Conservation (phyloP, 257 asterid species). For the Thymus quinquecostatus region DNA sequence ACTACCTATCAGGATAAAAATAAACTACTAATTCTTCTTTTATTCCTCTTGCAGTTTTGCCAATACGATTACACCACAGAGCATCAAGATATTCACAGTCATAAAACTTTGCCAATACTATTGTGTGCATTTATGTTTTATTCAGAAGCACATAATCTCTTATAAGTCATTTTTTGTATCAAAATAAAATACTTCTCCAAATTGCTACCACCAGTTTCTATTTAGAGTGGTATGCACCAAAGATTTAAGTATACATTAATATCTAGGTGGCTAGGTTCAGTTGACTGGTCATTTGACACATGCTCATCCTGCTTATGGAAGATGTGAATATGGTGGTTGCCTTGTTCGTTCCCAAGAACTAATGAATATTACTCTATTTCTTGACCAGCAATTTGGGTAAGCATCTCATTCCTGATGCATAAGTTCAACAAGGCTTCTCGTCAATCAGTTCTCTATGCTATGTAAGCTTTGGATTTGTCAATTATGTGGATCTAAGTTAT, state of each 20-base stretch:
- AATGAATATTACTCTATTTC: background rate
- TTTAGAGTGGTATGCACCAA: background rate
- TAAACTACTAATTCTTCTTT: background rate
- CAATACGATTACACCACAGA: background rate
- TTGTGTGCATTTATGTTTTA: background rate
- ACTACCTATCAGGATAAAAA: background rate
- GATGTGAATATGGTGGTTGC: background rate
- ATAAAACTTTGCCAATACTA: background rate
- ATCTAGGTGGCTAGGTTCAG: background rate
- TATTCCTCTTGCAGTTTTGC: background rate
- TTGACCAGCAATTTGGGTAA: background rate
- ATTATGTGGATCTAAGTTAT: background rate
- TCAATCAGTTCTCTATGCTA: constrained; percentile 3
- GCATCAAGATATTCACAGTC: background rate
- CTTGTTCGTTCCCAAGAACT: background rate
- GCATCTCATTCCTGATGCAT: background rate
- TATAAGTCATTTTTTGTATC: background rate
- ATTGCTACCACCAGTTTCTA: background rate
- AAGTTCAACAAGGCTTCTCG: background rate
- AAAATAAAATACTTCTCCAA: background rate
- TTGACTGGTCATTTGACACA: background rate
- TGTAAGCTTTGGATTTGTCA: background rate
- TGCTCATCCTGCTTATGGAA: background rate
- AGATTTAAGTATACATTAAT: background rate
- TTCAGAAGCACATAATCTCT: background rate